Conservation (phyloP, 306 rosid genomes). For the Pterocarpus santalinus region DNA sequence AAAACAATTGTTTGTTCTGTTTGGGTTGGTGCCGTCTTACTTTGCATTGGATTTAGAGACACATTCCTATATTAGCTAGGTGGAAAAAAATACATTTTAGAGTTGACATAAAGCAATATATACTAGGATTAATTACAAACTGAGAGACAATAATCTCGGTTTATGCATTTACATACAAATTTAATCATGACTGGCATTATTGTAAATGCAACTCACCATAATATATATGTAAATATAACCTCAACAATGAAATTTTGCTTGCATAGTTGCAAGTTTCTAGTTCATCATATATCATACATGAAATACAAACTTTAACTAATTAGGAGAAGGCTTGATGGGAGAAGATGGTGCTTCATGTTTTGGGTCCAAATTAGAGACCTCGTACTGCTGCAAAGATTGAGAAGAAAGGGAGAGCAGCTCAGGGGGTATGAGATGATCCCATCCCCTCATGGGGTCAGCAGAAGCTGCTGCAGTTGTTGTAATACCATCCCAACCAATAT, state of each 20-base stretch:
- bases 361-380: conserved; percentile 37
- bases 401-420: conserved; percentile 56
- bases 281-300: conserved; percentile 9
- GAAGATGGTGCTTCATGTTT: conserved; percentile 43
- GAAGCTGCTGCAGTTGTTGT: conserved; percentile 30
- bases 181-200: conserved; percentile 22
- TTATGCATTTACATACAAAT: conserved; percentile 48
- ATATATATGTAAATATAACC: conserved; percentile 6
- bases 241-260: conserved; percentile 19
- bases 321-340: conserved; percentile 34
- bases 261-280: conserved; percentile 1
- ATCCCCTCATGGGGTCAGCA: conserved; percentile 50
- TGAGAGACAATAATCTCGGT: conserved; percentile 11
- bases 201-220: conserved; percentile 30
- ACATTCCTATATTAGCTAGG: too few species aligned
- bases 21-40: not conserved
- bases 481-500: conserved; percentile 86
- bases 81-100: too few species aligned
- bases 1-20: not conserved
- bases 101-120: not conserved
- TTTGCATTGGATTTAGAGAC: not conserved
- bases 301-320: conserved; percentile 13
- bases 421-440: conserved; percentile 71
- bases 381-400: conserved; percentile 54
- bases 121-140: conserved; percentile 28